These are phyloP conservation scores for Podosphaera xanthii DNA, from an alignment of 2,329 filamentous ascomycete species.

Conservation along the genomic window DNA sequence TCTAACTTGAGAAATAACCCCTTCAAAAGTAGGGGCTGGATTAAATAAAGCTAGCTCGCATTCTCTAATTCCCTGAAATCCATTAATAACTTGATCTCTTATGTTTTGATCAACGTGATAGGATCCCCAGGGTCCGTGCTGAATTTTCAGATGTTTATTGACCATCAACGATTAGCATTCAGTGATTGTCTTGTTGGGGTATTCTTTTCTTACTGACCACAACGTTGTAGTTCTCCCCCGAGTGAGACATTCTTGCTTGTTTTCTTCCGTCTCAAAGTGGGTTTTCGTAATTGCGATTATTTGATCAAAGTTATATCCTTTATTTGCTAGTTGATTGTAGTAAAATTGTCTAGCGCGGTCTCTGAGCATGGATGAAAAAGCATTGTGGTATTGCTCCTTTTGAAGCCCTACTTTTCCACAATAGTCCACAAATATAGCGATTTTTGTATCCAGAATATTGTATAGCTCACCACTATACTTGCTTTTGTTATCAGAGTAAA, in stretches of 20 bases:
- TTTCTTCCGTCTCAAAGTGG: no score
- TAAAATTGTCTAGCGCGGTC: neutral
- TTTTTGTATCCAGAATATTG: neutral
- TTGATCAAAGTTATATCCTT: neutral
- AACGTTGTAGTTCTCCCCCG: neutral
- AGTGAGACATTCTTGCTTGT: neutral
- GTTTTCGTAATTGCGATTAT: no score
- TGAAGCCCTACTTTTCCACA: neutral
- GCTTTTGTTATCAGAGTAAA: neutral
- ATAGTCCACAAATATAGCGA: neutral
- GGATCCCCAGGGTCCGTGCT: neutral
- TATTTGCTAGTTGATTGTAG: neutral
- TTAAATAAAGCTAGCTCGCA: neutral
- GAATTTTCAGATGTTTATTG: neutral
- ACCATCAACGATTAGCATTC: neutral
- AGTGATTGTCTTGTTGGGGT: neutral
- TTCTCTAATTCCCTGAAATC: neutral
- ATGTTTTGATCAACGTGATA: neutral
- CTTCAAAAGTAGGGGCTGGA: neutral
- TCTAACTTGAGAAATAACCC: neutral
- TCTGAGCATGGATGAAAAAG: no score
- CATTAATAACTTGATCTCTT: neutral
- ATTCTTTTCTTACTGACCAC: neutral
- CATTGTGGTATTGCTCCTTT: neutral
- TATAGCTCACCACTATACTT: neutral